A percentile compares a stretch with the other conserved stretches of the same genome.
phyloP scores from a whole-genome alignment of 768 basidiomycete genomes.

The Suillus subalutaceus region DNA sequence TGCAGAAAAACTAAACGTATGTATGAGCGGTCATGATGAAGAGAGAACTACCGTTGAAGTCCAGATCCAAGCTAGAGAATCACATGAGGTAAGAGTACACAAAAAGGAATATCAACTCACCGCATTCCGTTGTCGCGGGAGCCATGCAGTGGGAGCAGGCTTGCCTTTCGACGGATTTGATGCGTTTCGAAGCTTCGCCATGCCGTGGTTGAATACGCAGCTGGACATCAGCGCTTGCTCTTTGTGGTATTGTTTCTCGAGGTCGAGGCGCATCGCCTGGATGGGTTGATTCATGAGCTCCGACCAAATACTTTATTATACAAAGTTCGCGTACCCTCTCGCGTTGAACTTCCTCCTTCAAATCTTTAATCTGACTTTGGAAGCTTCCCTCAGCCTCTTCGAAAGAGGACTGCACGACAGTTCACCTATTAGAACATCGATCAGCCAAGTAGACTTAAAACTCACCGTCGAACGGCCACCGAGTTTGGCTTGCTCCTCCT shows the following conservation, averaged over 20 bases:
- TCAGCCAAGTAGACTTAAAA: conserved; percentile 13
- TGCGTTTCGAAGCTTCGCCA: conserved; percentile 64
- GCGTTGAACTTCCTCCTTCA: conserved; percentile 64
- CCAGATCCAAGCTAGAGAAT: conserved; percentile 31
- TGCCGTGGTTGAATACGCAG: conserved; percentile 70
- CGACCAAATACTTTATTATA: not conserved
- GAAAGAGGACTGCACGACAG: conserved; percentile 48
- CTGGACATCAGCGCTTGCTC: conserved; percentile 86
- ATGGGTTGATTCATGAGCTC: conserved; percentile 10
- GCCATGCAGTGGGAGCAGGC: conserved; percentile 66
- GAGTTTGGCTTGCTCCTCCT: conserved; percentile 72
- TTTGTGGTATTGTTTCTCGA: conserved; percentile 60
- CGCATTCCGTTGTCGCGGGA: conserved; percentile 65
- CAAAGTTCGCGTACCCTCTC: conserved; percentile 46
- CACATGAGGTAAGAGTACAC: not conserved
- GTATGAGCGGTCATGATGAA: not conserved
- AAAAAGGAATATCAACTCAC: conserved; percentile 18
- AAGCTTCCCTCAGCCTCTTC: conserved; percentile 74
- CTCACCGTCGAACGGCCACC: conserved; percentile 49
- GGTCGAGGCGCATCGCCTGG: conserved; percentile 56
- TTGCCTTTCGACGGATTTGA: conserved; percentile 50
- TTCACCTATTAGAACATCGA: conserved; percentile 13
- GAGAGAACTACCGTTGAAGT: conserved; percentile 24
- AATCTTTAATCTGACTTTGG: conserved; percentile 63
- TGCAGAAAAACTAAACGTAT: conserved; percentile 5